phyloP scores from a whole-genome alignment of 805 yeast genomes.

The Ogataea ramenticola region DNA sequence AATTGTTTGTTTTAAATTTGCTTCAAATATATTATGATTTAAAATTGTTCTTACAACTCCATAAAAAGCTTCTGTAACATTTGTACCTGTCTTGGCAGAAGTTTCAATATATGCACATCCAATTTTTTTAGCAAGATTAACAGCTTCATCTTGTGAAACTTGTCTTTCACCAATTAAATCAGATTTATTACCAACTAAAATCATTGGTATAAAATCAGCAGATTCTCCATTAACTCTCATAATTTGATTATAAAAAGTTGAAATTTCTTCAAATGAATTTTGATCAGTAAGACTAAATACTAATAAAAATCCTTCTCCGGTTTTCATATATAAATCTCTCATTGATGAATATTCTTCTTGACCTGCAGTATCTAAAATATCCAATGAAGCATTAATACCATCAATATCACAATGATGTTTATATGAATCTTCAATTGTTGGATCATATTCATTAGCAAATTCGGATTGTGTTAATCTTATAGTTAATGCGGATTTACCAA shows the following conservation, averaged over 20 bases:
- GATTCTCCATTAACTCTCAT: constrained; percentile 43
- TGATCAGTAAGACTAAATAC: constrained; percentile 86
- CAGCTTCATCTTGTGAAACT: constrained; percentile 54
- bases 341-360: constrained; percentile 94
- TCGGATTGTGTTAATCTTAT: constrained; percentile 92
- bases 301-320: constrained; percentile 88
- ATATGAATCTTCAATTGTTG: constrained; percentile 91
- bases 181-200: constrained; percentile 69
- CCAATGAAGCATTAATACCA: constrained; percentile 67
- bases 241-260: constrained; percentile 50
- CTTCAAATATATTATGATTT: constrained; percentile 15
- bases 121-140: constrained; percentile 55
- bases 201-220: constrained; percentile 61
- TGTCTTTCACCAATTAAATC: constrained; percentile 61
- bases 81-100: constrained; percentile 83
- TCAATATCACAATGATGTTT: constrained; percentile 85
- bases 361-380: constrained; percentile 96
- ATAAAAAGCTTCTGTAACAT: constrained; percentile 45
- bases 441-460: constrained; percentile 96
- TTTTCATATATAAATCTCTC: constrained; percentile 92
- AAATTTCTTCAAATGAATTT: constrained; percentile 77
- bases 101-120: constrained; percentile 81
- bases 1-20: constrained; percentile 20
- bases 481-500: constrained; percentile 94
- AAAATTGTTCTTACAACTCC: constrained; percentile 27